Base-by-base conservation (phyloP, 345 rosid genomes). In the Eutrema heterophyllum region DNA sequence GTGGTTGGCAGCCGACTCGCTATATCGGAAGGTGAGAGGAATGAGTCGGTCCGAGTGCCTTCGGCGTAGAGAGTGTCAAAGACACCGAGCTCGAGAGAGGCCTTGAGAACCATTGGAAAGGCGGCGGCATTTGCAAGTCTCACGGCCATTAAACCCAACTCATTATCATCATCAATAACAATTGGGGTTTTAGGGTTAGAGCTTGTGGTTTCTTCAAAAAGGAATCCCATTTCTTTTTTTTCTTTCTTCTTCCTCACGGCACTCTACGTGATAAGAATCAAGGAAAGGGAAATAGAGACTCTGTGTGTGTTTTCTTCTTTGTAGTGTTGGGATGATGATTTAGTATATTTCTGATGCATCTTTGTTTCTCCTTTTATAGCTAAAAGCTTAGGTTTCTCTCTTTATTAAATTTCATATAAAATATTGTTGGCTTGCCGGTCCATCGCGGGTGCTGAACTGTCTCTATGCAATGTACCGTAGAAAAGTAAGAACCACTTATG, bases 101-200 rank as follows among this genome's bases (percentile, higher is more conserved):
- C 80, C 56, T 78, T 83, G 3, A 84, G 78, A 3, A 80, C 78
- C 90, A 84, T 79, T 0, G 84, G 84, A 26, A 82, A 63, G 21
- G 69, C 74, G 6, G 55, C 73, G 1, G 79, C 74, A 43, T 58
- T 69, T 43, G 82, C 78, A 26, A 83, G 55, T 32, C 77, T 44
- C n/a, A 77, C 38, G 33, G 84, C 88, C 45, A 51, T 76, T 67
- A 62, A 81, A 26, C 84, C 79, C 12, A 61, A 40, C 58, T 84
- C 77, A 40, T 61, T 73, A 43, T 78, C 88, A 21, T 30, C 61
- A 12, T 66, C 38, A 71, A 21, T 4, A 44, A 69, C 74, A 18
- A 15, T 35, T 48, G 21, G 11, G 41, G 15, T 52, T 53, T 61
- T 63, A 14, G 54, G 6, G 69, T 60, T 70, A 40, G 67, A 27